These are phyloP conservation scores for Yamadazyma sp. DNA, from an alignment of 805 yeast species.

Conservation along the genomic window DNA sequence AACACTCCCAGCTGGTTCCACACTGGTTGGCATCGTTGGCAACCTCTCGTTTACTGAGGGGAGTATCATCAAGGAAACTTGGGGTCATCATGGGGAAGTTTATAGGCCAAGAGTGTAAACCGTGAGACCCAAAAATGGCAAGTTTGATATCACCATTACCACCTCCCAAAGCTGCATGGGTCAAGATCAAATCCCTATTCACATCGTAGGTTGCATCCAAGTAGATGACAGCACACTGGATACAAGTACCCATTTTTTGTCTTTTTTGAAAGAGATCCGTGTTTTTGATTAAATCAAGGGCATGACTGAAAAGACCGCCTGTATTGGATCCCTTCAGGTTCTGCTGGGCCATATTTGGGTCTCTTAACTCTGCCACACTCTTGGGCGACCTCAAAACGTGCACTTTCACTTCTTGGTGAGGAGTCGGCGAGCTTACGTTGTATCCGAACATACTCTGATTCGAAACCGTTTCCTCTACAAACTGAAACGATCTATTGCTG, in stretches of 20 bases:
- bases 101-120: constrained; percentile 91
- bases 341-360: constrained; percentile 85
- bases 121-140: constrained; percentile 94
- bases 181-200: constrained; percentile 54
- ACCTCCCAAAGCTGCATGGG: constrained; percentile 96
- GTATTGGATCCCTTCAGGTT: constrained; percentile 66
- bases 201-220: constrained; percentile 85
- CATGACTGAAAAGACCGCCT: constrained; percentile 78
- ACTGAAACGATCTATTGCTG: constrained; percentile 75
- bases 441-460: constrained; percentile 35
- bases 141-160: constrained; percentile 66
- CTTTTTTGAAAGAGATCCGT: constrained; percentile 21
- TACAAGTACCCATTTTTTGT: constrained; percentile 56
- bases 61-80: constrained; percentile 71
- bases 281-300: constrained; percentile 65
- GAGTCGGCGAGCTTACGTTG: constrained; percentile 49
- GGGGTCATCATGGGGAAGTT: constrained; percentile 67
- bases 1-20: constrained; percentile 87
- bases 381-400: constrained; percentile 70
- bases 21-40: constrained; percentile 88
- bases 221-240: constrained; percentile 81
- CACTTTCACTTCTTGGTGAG: constrained; percentile 65
- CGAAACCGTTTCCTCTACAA: constrained; percentile 53
- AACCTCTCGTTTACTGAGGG: constrained; percentile 62
- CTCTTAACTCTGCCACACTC: constrained; percentile 69